Evolutionary conservation across 2,329 filamentous ascomycete species (phyloP).

Genomic region (Talaromyces amestolkiae): DNA sequence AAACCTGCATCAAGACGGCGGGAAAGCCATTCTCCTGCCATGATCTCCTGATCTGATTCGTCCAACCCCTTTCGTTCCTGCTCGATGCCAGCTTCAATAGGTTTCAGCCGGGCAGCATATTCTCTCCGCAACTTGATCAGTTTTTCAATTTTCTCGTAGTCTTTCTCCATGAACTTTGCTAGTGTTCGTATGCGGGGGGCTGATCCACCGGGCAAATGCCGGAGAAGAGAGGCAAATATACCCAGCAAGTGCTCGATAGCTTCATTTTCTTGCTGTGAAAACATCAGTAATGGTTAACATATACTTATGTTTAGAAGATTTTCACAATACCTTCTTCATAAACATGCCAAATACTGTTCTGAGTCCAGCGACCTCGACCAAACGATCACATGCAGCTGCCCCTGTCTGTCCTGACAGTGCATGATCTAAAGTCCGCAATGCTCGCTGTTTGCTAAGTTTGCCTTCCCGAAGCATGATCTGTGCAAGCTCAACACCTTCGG

Average conservation of each 20-base stretch:
- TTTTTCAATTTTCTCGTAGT: slow-evolving; percentile 78
- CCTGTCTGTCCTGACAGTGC: slow-evolving; percentile 62
- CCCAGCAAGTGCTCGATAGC: slow-evolving; percentile 77
- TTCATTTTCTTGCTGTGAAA: slow-evolving; percentile 57
- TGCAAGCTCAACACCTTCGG: slow-evolving; percentile 86
- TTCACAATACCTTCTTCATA: slow-evolving; percentile 63
- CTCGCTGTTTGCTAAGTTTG: slow-evolving; percentile 74
- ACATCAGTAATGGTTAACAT: slow-evolving; percentile 21
- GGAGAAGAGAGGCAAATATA: slow-evolving; percentile 79
- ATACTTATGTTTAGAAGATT: no score
- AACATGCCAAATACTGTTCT: slow-evolving; percentile 84
- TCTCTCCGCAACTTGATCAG: slow-evolving; percentile 69
- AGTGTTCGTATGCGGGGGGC: slow-evolving; percentile 76
- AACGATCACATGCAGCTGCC: slow-evolving; percentile 64
- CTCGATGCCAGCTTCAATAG: slow-evolving; percentile 63
- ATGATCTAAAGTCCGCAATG: slow-evolving; percentile 81
- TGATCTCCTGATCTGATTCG: slow-evolving; percentile 59
- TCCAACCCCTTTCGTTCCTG: slow-evolving; percentile 55
- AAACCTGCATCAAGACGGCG: slow-evolving; percentile 78
- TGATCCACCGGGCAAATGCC: slow-evolving; percentile 73
- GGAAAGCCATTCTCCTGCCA: slow-evolving; percentile 70
- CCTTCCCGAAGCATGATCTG: slow-evolving; percentile 90
- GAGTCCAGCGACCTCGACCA: slow-evolving; percentile 81
- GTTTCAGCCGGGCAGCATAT: slow-evolving; percentile 62
- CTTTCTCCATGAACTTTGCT: slow-evolving; percentile 93